Evolutionary conservation across 139 green algal genomes (phyloP), one percentile per base, ranked within the genome.

Genomic region (Marvania coccoides): DNA sequence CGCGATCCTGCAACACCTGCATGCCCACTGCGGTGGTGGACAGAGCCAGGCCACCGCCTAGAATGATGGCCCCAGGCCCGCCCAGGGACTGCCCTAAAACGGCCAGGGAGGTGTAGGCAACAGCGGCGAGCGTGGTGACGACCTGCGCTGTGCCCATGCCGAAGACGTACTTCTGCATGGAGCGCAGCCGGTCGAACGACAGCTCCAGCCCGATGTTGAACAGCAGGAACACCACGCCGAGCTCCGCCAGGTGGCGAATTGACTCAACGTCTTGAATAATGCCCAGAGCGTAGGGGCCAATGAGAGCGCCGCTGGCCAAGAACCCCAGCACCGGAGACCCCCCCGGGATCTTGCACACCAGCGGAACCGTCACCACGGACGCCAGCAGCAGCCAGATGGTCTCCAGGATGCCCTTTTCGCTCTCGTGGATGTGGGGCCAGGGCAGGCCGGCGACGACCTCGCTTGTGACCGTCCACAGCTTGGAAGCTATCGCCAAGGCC

Each of bases 201-300:
- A 99, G 87, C 89, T 97, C 95, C 61, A 98, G 82, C 60, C 91
- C 90, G 65, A 97, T 97, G 81, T 95, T 96, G 83, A 97, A 97
- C 12, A 97, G 91, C 71, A 96, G 84, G 78, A 96, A 96, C 58
- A 97, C 88, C 14, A 97, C 91, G 6, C 91, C 91, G 63, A 97
- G 74, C 86, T 98, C 93, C 13, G 92, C 94, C 37, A 99, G 72
- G 68, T 95, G 87, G 62, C 93, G 80, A 55, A 77, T 77, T 23
- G 38, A 81, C 37, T 96, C 67, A 45, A 97, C 86, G 69, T 97
- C 81, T 61, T 83, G 71, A 65, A 97, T 91, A 67, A 97, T 91
- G 46, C 87, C 91, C 34, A 97, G 78, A 8, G 86, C 86, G 70
- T 97, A 84, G 2, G 94, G 94, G 4, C 94, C 94, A 40, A 99